Percentiles rank a stretch among this genome's conserved stretches.
These are phyloP conservation scores for Apiotrichum laibachii DNA, from an alignment of 1,284 basidiomycete species.

Conservation along the genomic window DNA sequence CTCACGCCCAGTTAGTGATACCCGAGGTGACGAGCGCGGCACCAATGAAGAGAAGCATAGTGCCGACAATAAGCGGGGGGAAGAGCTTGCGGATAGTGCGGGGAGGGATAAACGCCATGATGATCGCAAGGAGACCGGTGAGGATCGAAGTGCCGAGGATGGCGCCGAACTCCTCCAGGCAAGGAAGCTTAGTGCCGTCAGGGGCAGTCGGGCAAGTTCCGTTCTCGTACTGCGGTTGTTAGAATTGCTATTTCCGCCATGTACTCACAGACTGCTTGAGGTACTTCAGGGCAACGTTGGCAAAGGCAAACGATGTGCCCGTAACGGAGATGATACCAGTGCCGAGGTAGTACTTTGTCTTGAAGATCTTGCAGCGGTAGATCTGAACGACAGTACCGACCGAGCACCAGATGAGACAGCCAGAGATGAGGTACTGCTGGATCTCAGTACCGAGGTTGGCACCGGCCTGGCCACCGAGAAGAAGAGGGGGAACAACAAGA, in stretches of 20 bases:
- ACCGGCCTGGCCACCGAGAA: conserved; percentile 30
- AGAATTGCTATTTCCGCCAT: background rate
- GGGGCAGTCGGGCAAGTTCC: conserved; percentile 28
- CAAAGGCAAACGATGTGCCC: conserved; percentile 37
- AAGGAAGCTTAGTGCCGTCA: conserved; percentile 34
- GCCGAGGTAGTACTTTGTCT: conserved; percentile 32
- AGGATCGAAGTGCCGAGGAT: conserved; percentile 32
- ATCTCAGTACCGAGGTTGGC: conserved; percentile 29
- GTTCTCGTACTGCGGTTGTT: conserved; percentile 22
- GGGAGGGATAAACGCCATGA: conserved; percentile 35
- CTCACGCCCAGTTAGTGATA: conserved; percentile 38
- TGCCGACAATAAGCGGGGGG: conserved; percentile 37
- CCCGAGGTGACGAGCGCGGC: conserved; percentile 31
- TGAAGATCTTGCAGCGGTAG: conserved; percentile 22
- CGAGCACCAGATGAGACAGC: conserved; percentile 35
- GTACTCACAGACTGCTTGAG: conserved; percentile 19
- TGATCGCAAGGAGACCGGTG: conserved; percentile 35
- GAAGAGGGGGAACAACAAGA: conserved; percentile 33
- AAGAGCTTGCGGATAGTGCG: conserved; percentile 32
- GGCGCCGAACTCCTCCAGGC: conserved; percentile 34
- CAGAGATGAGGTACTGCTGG: conserved; percentile 36
- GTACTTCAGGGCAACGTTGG: conserved; percentile 32
- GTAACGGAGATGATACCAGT: conserved; percentile 36
- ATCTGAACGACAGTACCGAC: conserved; percentile 36
- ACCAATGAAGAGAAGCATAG: conserved; percentile 38